Evolutionary conservation across 768 basidiomycete genomes (phyloP).

Genomic region (Mycena vulgaris): DNA sequence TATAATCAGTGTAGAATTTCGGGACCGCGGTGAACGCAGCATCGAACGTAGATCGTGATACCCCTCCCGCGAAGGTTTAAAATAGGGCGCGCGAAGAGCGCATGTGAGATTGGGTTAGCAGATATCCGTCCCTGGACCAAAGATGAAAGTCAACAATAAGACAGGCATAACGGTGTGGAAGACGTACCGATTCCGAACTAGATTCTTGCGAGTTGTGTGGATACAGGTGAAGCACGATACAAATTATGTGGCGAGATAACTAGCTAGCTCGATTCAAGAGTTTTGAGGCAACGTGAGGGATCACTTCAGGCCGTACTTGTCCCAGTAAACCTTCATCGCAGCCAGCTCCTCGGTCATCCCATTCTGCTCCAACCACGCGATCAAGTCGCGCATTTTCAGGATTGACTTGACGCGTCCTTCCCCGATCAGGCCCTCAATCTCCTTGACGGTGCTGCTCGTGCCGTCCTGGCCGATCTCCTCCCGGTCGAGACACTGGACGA

Average conservation of each 20-base stretch:
- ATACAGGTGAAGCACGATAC: background rate
- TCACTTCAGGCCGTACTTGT: constrained; percentile 76
- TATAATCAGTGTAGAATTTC: no score
- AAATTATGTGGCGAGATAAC: no score
- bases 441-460: constrained; percentile 81
- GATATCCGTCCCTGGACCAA: no score
- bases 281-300: background rate
- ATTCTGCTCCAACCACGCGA: constrained; percentile 84
- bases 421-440: constrained; percentile 84
- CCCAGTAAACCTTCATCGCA: constrained; percentile 84
- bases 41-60: no score
- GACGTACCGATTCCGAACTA: no score
- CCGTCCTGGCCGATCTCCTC: constrained; percentile 87
- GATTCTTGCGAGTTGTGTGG: background rate
- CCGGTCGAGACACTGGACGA: constrained; percentile 89
- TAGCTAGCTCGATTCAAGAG: no score
- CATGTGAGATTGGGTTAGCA: no score
- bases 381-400: constrained; percentile 88
- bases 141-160: no score
- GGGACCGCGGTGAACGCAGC: no score
- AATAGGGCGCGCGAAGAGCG: no score
- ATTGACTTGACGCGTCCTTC: constrained; percentile 83
- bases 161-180: no score
- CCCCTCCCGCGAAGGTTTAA: no score
- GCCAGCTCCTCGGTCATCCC: constrained; percentile 75